phyloP scores from a whole-genome alignment of 768 basidiomycete species.

The Pholiota molesta region DNA sequence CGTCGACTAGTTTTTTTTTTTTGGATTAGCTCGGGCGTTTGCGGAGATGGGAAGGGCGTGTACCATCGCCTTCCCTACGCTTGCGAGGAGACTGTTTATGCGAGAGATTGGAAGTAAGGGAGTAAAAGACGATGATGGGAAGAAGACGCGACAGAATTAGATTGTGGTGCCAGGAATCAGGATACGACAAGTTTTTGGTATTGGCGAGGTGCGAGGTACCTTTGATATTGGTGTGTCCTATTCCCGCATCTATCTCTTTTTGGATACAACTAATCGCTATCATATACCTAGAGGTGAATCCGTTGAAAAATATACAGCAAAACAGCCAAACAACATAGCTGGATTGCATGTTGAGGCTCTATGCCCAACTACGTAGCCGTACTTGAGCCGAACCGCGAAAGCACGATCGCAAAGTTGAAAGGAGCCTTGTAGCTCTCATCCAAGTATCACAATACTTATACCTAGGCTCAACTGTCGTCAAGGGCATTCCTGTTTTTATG shows the following conservation, averaged over 20 bases:
- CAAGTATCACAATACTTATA: too few species aligned
- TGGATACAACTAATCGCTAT: background rate
- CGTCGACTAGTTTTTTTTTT: too few species aligned
- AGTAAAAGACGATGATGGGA: conserved; percentile 11
- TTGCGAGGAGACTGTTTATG: conserved; percentile 92
- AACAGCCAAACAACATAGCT: too few species aligned
- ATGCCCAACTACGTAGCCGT: too few species aligned
- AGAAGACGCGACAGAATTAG: conserved; percentile 37
- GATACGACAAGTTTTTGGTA: conserved; percentile 99
- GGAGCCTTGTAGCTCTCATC: too few species aligned
- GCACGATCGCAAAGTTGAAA: too few species aligned
- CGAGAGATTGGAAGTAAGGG: conserved; percentile 39
- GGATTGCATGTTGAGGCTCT: too few species aligned
- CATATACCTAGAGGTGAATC: conserved; percentile 66
- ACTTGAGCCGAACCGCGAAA: too few species aligned
- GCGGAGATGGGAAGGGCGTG: too few species aligned
- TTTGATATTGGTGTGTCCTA: conserved; percentile 80
- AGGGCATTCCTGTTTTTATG: too few species aligned
- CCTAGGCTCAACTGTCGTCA: too few species aligned
- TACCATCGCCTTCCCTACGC: conserved; percentile 93
- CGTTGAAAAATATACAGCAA: conserved; percentile 66
- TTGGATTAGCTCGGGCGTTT: too few species aligned
- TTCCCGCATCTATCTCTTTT: conserved; percentile 9
- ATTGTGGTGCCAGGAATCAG: conserved; percentile 88
- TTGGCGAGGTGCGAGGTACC: conserved; percentile 94